phyloP scores from a whole-genome alignment of 2,329 filamentous ascomycete species.

The Pseudohalonectria lignicola region DNA sequence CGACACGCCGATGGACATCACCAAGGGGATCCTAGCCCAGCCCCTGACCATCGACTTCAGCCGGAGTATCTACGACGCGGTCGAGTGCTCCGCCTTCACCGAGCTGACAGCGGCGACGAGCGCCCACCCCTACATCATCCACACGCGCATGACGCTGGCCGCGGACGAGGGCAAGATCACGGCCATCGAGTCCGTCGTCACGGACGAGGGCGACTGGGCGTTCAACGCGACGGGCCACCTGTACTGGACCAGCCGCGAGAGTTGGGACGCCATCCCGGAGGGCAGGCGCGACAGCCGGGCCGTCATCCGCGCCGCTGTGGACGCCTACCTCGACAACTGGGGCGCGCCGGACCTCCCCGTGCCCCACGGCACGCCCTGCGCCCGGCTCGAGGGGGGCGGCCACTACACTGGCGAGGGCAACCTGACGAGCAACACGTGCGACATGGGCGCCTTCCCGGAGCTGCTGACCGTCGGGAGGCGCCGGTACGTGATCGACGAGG shows the following conservation, averaged over 20 bases:
- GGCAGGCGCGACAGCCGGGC: constrained; percentile 14
- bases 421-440: constrained; percentile 15
- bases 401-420: constrained; percentile 13
- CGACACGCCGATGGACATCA: constrained; percentile 8
- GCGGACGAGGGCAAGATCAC: constrained; percentile 3
- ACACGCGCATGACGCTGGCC: constrained; percentile 7
- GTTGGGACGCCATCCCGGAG: constrained; percentile 17
- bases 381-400: constrained; percentile 17
- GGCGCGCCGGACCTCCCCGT: constrained; percentile 13
- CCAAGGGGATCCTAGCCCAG: constrained; percentile 8
- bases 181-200: constrained; percentile 17
- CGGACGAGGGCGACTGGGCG: constrained; percentile 17
- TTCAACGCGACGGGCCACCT: constrained; percentile 17
- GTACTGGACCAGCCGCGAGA: constrained; percentile 16
- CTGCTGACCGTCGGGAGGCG: constrained; percentile 16
- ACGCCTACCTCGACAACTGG: constrained; percentile 18
- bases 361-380: constrained; percentile 15
- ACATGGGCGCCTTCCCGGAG: constrained; percentile 15
- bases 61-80: constrained; percentile 11
- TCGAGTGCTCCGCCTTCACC: constrained; percentile 10
- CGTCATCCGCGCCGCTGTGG: constrained; percentile 16
- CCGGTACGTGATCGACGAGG: constrained; percentile 18
- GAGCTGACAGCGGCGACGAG: constrained; percentile 6
- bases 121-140: constrained; percentile 10
- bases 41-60: constrained; percentile 11